Base-by-base conservation (phyloP, 305 asterid genomes). In the Ilex paraguariensis region DNA sequence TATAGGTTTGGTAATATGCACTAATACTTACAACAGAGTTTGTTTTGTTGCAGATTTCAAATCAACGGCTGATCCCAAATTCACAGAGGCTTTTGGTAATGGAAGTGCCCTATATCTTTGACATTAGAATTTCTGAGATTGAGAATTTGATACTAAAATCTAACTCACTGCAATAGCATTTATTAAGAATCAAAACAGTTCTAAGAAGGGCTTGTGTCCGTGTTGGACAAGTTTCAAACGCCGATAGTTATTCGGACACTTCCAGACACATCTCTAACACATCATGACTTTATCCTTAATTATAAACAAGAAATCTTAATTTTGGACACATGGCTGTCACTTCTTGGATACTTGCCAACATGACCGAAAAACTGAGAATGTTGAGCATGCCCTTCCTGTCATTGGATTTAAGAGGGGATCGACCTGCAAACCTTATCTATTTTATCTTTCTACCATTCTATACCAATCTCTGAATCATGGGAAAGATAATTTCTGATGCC, bases 41-140 rank as follows among this genome's bases (percentile, higher is more conserved):
- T 68, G 64, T 50, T 76, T 36, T 64, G 66, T 76, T 82, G 93
- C 83, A 94, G 99, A 88, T 77, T 77, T 91, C 67, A 94, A 88
- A 73, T 70, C 85, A 60, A 63, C 87, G 72, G 84, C 81, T 57
- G 99, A 94, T 73, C 85, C 93, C 71, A 94, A 88, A 79, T 79
- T 80, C 76, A 59, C 64, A 65, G 99, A 91, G 66, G 88, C 93
- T 48, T 81, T 73, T 54, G 99, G 99, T 94, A 70, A 77, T 85
- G 71, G 75, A 61, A 52, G 4, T 14, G n/a, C 2, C 31, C 5
- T 52, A 14, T 14, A 15, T 15, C 31, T 52, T 52, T 49, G 53
- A 52, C 31, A 52, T 6, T 16, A 52, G 10, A 52, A 7, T 3
- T 52, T 21, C 56, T 52, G 10, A 52, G 31, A 7, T 15, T 52